Base-by-base conservation (phyloP, 352 stramenopile species). In the Pythium insidiosum region DNA sequence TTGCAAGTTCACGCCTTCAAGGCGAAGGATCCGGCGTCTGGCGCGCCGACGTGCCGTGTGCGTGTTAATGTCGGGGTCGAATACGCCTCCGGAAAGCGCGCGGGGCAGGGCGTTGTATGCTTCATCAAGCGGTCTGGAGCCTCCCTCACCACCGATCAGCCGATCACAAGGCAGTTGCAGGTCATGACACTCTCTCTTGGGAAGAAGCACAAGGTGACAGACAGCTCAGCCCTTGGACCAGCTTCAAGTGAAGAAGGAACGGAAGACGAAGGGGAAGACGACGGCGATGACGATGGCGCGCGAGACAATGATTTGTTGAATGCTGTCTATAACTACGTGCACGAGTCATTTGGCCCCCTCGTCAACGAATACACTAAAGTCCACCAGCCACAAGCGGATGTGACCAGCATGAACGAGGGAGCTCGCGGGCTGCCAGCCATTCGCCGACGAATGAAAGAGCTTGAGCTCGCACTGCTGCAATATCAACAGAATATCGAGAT, bases 401-500 rank as follows among this genome's bases (percentile, higher is more conserved):
- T 78, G 23, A 53, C 56, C 16, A 89, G 68, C 42, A 25, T 74
- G 43, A 82, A 63, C 39, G 78, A 88, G 61, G 74, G 67, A 40
- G 76, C 68, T 16, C 64, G 78, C 63, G 79, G 79, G 18, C 43
- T 94, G 21, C 78, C 83, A 15, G 82, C 82, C 12, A 94, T 97
- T 56, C 87, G 89, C 31, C 82, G 84, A 28, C 64, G 76, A 38
- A 91, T 98, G 69, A 96, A 94, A 43, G 93, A 98, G 56, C 70
- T 98, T 18, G 93, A 98, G 50, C 65, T 97, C 16, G 91, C 92
- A 9, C 57, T 98, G 49, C 66, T 96, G 25, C 87, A 96, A 46
- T 97, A 95, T 61, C 86, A 97, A 56, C 87, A 97, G 48, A 95
- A 96, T 47, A 84, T 97, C 48, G 87, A 97, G 53, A 98, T 98